Evolutionary conservation across 768 basidiomycete species (phyloP).

Genomic region (Leccinum rimulosum): DNA sequence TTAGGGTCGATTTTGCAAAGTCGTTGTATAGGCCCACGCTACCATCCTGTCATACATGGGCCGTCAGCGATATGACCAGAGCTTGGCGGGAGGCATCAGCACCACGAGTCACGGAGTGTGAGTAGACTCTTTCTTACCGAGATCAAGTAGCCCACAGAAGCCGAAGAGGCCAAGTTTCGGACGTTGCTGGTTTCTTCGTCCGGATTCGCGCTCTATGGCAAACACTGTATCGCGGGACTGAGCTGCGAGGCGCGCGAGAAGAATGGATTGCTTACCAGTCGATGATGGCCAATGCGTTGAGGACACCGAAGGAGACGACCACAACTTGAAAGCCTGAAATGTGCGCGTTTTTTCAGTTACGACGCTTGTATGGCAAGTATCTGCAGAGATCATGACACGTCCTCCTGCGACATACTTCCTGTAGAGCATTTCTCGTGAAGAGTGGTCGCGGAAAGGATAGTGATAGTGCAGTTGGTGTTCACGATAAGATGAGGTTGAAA

Average conservation of each 20-base stretch:
- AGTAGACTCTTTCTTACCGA: constrained; percentile 13
- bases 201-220: constrained; percentile 10
- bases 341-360: not conserved
- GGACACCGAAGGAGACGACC: constrained; percentile 9
- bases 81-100: constrained; percentile 13
- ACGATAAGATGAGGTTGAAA: constrained; percentile 1
- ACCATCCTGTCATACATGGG: constrained; percentile 26
- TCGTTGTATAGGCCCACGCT: constrained; percentile 29
- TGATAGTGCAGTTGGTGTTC: constrained; percentile 4
- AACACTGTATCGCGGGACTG: constrained; percentile 4
- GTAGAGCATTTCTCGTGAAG: constrained; percentile 11
- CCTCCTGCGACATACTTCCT: constrained; percentile 14
- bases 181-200: constrained; percentile 20
- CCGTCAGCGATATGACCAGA: constrained; percentile 22
- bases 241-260: not conserved
- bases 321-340: constrained; percentile 23
- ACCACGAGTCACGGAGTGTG: not conserved
- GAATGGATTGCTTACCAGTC: constrained; percentile 16
- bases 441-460: constrained; percentile 14
- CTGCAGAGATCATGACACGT: not conserved
- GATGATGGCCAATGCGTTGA: constrained; percentile 12
- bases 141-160: constrained; percentile 14
- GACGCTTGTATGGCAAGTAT: not conserved
- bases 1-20: constrained; percentile 28
- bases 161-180: constrained; percentile 25